Conservation (phyloP, 805 yeast species). For the Ascoidea asiatica region DNA sequence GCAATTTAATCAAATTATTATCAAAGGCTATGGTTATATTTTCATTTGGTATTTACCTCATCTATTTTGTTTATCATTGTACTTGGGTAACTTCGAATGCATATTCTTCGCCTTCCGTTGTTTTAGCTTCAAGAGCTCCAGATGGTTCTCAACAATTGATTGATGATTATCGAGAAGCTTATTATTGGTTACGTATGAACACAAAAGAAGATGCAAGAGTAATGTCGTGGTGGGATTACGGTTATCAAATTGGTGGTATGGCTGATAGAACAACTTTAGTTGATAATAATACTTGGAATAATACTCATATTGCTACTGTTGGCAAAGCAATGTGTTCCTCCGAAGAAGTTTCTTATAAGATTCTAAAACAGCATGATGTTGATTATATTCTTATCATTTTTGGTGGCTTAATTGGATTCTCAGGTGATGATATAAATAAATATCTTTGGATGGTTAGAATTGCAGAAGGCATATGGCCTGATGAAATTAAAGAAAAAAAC, state of each 20-base stretch:
- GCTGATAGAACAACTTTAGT: slow-evolving; percentile 98
- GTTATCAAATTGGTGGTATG: slow-evolving; percentile 99
- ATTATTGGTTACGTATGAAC: slow-evolving; percentile 97
- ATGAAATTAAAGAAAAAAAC: slow-evolving; percentile 79
- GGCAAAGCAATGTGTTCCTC: slow-evolving; percentile 94
- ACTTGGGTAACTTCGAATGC: slow-evolving; percentile 96
- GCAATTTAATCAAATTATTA: slow-evolving; percentile 18
- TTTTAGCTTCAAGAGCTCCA: slow-evolving; percentile 66
- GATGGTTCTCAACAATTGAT: slow-evolving; percentile 79
- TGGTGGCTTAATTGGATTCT: slow-evolving; percentile 87
- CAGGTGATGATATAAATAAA: slow-evolving; percentile 94
- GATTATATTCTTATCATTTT: slow-evolving; percentile 88
- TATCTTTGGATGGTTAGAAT: slow-evolving; percentile 98
- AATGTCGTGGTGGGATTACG: slow-evolving; percentile 99
- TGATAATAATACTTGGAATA: slow-evolving; percentile 98
- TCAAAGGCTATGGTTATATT: slow-evolving; percentile 51
- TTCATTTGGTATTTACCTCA: slow-evolving; percentile 62
- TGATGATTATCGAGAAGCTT: slow-evolving; percentile 97
- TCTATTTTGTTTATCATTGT: slow-evolving; percentile 81
- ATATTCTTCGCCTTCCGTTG: slow-evolving; percentile 96
- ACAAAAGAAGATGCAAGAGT: slow-evolving; percentile 92
- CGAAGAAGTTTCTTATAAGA: slow-evolving; percentile 80
- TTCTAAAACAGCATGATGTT: slow-evolving; percentile 82
- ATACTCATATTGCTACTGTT: slow-evolving; percentile 97
- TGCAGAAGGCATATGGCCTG: slow-evolving; percentile 99